These are phyloP conservation scores for Verticillium alfalfae DNA, from an alignment of 2,329 filamentous ascomycete species.

Conservation along the genomic window DNA sequence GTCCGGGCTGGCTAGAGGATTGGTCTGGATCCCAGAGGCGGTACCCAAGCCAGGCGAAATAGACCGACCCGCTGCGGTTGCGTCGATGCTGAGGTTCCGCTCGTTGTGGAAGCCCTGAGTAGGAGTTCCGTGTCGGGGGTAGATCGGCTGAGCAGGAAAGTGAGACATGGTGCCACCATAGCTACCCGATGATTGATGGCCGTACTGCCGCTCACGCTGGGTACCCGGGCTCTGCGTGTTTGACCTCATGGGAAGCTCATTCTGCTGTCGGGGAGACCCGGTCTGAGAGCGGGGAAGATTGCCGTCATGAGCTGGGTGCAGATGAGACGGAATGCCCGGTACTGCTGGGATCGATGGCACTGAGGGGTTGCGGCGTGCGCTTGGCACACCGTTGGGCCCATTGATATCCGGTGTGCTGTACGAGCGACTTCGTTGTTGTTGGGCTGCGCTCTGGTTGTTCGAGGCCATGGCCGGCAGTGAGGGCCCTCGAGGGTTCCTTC, in stretches of 20 bases:
- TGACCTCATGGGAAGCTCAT: constrained; percentile 60
- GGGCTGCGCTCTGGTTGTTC: constrained; percentile 46
- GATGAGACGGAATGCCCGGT: constrained; percentile 69
- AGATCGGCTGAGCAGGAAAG: constrained; percentile 50
- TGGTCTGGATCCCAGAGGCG: constrained; percentile 18
- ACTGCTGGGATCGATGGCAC: constrained; percentile 59
- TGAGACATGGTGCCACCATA: constrained; percentile 48
- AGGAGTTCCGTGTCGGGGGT: constrained; percentile 40
- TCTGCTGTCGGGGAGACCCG: constrained; percentile 66
- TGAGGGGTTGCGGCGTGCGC: constrained; percentile 50
- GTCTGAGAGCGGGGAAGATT: constrained; percentile 73
- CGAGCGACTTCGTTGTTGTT: constrained; percentile 74
- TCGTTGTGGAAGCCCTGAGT: constrained; percentile 29
- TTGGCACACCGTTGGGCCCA: constrained; percentile 42
- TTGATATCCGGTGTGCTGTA: constrained; percentile 96
- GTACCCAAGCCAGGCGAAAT: constrained; percentile 41
- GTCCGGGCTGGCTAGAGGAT: constrained; percentile 38
- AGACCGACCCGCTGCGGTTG: constrained; percentile 33
- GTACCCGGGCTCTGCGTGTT: constrained; percentile 67
- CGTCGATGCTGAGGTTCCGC: constrained; percentile 30
- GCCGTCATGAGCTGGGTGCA: constrained; percentile 55
- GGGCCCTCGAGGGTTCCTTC: constrained; percentile 66
- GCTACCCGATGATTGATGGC: constrained; percentile 39
- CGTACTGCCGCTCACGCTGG: constrained; percentile 51
- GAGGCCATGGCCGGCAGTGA: constrained; percentile 70